These are phyloP conservation scores for Phytophthora megakarya DNA, from an alignment of 352 stramenopile genomes.

Conservation along the genomic window DNA sequence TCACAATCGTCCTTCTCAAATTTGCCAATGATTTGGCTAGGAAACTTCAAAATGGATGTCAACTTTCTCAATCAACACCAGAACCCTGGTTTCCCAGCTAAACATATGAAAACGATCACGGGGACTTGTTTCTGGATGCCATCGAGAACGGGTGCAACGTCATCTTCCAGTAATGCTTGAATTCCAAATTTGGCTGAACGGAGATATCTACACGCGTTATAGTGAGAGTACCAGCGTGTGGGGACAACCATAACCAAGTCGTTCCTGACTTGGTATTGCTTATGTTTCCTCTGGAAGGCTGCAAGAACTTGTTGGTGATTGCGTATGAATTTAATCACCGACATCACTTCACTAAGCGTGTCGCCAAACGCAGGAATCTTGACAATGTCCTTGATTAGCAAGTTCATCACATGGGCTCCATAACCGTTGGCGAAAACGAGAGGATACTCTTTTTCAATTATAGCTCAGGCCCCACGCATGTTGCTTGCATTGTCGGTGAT, in stretches of 20 bases:
- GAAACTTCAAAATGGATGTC: not conserved
- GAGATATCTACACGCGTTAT: not conserved
- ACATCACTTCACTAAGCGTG: too few relatives aligned
- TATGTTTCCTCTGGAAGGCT: too few relatives aligned
- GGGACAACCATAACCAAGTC: not conserved
- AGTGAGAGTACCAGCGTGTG: not conserved
- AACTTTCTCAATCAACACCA: not conserved
- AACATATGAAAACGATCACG: not conserved
- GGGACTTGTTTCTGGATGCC: not conserved
- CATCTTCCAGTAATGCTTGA: not conserved
- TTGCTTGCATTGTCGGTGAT: not conserved
- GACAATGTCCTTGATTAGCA: too few relatives aligned
- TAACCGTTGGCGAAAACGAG: not conserved
- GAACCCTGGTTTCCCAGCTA: too few relatives aligned
- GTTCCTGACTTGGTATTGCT: too few relatives aligned
- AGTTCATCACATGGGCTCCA: not conserved
- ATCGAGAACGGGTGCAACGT: not conserved
- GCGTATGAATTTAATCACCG: too few relatives aligned
- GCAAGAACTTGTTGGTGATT: too few relatives aligned
- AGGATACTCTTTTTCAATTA: not conserved
- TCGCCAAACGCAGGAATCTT: too few relatives aligned
- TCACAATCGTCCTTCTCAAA: not conserved
- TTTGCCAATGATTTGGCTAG: not conserved
- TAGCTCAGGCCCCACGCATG: not conserved
- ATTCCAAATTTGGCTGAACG: not conserved